phyloP scores from a whole-genome alignment of 1,284 basidiomycete species.

The Leccinum fallax region DNA sequence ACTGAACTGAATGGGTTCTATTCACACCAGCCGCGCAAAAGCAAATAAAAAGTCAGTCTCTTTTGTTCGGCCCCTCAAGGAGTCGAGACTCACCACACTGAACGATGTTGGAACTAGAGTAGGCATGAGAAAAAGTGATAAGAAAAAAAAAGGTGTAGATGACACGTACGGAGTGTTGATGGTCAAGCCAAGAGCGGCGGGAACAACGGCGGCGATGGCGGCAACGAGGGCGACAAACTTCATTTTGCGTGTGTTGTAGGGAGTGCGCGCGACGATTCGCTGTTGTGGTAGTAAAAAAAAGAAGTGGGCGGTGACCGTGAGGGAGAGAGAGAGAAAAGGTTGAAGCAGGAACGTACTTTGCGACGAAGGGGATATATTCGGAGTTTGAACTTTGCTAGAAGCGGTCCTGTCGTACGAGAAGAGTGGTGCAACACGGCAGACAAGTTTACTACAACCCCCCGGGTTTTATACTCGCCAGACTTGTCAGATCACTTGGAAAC shows the following conservation, averaged over 20 bases:
- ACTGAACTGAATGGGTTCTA: constrained; percentile 60
- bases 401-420: not conserved
- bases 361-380: constrained; percentile 18
- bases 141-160: constrained; percentile 13
- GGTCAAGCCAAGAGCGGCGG: constrained; percentile 51
- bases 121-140: constrained; percentile 1
- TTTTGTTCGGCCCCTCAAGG: not conserved
- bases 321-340: not conserved
- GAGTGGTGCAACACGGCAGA: not conserved
- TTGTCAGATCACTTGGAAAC: not conserved
- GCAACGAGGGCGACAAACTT: constrained; percentile 49
- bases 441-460: not conserved
- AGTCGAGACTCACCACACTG: constrained; percentile 52
- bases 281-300: not conserved
- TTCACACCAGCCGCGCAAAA: not conserved
- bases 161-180: constrained; percentile 71
- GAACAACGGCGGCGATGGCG: constrained; percentile 48
- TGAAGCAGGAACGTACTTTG: not conserved
- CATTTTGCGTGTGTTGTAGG: constrained; percentile 43
- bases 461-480: not conserved
- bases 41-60: not conserved
- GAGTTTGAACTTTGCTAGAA: constrained; percentile 30
- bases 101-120: constrained; percentile 42
- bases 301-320: not conserved
- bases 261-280: constrained; percentile 25